A percentile compares a stretch with the other conserved stretches of the same genome.
Conservation (phyloP, 805 yeast genomes). For the Vanderwaltozyma tropicalis region DNA sequence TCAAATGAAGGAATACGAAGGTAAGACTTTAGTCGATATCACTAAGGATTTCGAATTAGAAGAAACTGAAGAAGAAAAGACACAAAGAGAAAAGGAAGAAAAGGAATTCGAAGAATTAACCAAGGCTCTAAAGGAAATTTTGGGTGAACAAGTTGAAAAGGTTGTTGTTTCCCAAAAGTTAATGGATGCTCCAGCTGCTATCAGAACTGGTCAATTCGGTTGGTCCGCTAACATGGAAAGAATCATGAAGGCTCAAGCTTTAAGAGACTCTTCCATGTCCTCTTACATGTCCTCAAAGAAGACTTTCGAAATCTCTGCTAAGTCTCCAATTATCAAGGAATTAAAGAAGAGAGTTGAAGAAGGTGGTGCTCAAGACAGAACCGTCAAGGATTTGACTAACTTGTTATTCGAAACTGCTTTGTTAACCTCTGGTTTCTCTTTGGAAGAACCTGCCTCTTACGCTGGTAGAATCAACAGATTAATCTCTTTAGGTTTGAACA, state of each 20-base stretch:
- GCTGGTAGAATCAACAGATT: slow-evolving; percentile 97
- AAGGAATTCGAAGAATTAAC: slow-evolving; percentile 90
- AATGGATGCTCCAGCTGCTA: slow-evolving; percentile 98
- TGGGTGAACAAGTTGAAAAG: slow-evolving; percentile 98
- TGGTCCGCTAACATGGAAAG: slow-evolving; percentile 99
- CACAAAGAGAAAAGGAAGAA: slow-evolving; percentile 82
- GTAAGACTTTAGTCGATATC: slow-evolving; percentile 96
- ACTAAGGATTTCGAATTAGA: slow-evolving; percentile 98
- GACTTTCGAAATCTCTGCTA: slow-evolving; percentile 97
- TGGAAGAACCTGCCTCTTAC: slow-evolving; percentile 96
- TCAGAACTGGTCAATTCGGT: slow-evolving; percentile 99
- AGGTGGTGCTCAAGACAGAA: slow-evolving; percentile 96
- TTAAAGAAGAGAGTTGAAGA: slow-evolving; percentile 92
- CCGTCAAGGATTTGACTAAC: slow-evolving; percentile 94
- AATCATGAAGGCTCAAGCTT: slow-evolving; percentile 99
- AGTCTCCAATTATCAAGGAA: slow-evolving; percentile 89
- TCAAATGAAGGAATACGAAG: slow-evolving; percentile 98
- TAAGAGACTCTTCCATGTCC: slow-evolving; percentile 97
- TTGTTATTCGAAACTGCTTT: slow-evolving; percentile 95
- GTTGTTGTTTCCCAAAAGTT: slow-evolving; percentile 96
- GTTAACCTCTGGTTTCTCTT: slow-evolving; percentile 96
- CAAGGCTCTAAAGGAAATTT: slow-evolving; percentile 89
- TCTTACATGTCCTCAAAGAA: slow-evolving; percentile 99
- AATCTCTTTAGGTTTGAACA: slow-evolving; percentile 95
- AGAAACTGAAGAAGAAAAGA: slow-evolving; percentile 98